Evolutionary conservation across 2,329 filamentous ascomycete species (phyloP).

Genomic region (Fusarium napiforme): DNA sequence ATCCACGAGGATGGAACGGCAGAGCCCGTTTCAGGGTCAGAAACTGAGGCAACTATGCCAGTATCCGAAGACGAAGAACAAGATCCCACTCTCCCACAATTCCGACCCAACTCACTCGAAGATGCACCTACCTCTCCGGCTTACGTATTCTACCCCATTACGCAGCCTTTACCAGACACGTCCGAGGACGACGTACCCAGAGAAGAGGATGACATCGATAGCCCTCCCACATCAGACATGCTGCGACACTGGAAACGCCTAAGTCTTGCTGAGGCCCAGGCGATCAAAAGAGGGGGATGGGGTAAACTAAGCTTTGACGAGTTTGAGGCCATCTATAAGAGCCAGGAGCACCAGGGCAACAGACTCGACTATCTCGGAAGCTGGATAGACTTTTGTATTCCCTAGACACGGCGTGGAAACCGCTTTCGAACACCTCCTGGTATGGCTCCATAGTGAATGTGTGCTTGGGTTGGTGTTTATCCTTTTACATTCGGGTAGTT

Average conservation of each 20-base stretch:
- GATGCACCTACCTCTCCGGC: constrained; percentile 26
- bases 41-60: constrained; percentile 25
- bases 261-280: constrained; percentile 74
- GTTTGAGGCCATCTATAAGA: constrained; percentile 79
- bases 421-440: background rate
- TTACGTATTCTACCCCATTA: constrained; percentile 41
- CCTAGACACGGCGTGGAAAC: constrained; percentile 50
- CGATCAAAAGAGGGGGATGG: constrained; percentile 78
- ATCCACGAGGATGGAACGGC: constrained; percentile 38
- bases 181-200: background rate
- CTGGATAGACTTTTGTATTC: constrained; percentile 88
- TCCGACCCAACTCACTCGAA: constrained; percentile 65
- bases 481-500: background rate
- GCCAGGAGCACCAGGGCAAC: constrained; percentile 70
- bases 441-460: background rate
- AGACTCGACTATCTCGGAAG: constrained; percentile 83
- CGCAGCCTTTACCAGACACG: constrained; percentile 1
- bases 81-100: constrained; percentile 76
- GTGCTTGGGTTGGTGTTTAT: background rate
- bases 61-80: constrained; percentile 50
- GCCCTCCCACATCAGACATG: constrained; percentile 45
- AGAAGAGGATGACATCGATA: constrained; percentile 27
- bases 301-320: constrained; percentile 82
- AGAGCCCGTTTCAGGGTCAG: constrained; percentile 24
- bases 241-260: constrained; percentile 65